These are phyloP conservation scores for Gnomoniopsis smithogilvyi DNA, from an alignment of 2,329 filamentous ascomycete species.

Conservation along the genomic window DNA sequence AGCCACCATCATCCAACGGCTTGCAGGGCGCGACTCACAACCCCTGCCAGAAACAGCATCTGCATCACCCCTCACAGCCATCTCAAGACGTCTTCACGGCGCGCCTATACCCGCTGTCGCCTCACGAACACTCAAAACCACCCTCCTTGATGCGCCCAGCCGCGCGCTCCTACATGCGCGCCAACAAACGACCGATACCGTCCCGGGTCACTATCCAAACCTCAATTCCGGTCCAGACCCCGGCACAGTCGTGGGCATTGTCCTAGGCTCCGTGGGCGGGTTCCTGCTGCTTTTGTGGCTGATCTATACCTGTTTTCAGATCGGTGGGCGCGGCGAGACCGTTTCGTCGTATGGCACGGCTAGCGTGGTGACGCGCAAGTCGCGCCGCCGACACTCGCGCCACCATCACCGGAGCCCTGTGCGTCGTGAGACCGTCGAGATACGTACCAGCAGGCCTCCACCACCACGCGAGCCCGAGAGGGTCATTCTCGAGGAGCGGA, in stretches of 20 bases:
- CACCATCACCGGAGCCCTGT: constrained; percentile 18
- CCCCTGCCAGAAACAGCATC: constrained; percentile 8
- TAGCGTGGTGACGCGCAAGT: constrained; percentile 23
- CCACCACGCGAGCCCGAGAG: constrained; percentile 19
- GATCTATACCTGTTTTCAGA: constrained; percentile 29
- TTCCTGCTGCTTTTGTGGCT: constrained; percentile 33
- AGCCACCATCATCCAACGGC: neutral
- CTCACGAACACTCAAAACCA: constrained; percentile 2
- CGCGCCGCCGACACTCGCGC: constrained; percentile 19
- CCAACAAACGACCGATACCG: constrained; percentile 22
- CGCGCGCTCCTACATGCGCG: constrained; percentile 19
- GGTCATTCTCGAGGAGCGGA: constrained; percentile 27
- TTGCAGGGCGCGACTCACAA: constrained; percentile 1
- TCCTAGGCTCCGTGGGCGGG: constrained; percentile 40
- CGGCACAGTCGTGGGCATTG: constrained; percentile 38
- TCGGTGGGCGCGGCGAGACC: constrained; percentile 23
- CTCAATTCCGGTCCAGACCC: constrained; percentile 24
- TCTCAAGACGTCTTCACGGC: constrained; percentile 3
- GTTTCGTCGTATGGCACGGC: constrained; percentile 21
- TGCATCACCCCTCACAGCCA: neutral
- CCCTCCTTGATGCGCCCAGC: constrained; percentile 13
- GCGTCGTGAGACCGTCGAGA: constrained; percentile 27
- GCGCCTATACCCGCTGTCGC: constrained; percentile 1
- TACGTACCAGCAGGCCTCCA: constrained; percentile 19
- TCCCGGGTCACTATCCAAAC: constrained; percentile 29